phyloP scores from a whole-genome alignment of 371 early-diverging fungal species.

The Lichtheimia hyalospora region DNA sequence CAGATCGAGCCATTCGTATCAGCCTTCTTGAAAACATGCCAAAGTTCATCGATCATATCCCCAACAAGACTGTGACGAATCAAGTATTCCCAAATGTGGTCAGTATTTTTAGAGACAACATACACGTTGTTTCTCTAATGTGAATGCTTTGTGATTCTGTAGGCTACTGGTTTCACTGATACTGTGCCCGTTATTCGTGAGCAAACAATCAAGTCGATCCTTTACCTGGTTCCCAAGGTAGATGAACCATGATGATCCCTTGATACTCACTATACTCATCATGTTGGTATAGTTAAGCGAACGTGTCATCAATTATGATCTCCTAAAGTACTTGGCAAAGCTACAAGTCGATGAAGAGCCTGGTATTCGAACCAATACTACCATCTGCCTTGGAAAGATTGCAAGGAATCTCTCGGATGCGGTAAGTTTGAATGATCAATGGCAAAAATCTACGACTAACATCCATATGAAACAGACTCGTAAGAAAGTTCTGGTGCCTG shows the following conservation, averaged over 20 bases:
- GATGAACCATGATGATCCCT: not conserved
- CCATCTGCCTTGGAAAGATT: conserved; percentile 91
- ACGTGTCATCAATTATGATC: conserved; percentile 80
- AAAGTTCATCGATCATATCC: conserved; percentile 71
- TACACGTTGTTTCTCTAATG: not conserved
- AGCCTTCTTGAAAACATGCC: conserved; percentile 81
- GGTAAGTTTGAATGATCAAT: conserved; percentile 45
- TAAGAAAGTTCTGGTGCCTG: conserved; percentile 78
- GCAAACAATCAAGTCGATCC: conserved; percentile 83
- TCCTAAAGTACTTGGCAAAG: conserved; percentile 83
- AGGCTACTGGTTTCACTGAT: conserved; percentile 89
- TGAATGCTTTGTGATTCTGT: not conserved
- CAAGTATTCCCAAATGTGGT: conserved; percentile 89
- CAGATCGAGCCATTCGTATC: conserved; percentile 88
- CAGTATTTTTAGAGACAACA: conserved; percentile 15
- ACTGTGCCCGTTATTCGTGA: conserved; percentile 90
- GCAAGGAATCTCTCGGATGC: conserved; percentile 69
- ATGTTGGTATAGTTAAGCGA: conserved; percentile 56
- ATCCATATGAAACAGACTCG: conserved; percentile 48
- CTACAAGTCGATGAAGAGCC: conserved; percentile 91
- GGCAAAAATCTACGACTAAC: not conserved
- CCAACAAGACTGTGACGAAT: conserved; percentile 68
- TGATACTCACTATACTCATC: not conserved
- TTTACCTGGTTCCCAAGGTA: conserved; percentile 74
- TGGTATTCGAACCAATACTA: conserved; percentile 93